Evolutionary conservation across 73 alveolate species (phyloP).

Genomic region (Paramecium sexaurelia): DNA sequence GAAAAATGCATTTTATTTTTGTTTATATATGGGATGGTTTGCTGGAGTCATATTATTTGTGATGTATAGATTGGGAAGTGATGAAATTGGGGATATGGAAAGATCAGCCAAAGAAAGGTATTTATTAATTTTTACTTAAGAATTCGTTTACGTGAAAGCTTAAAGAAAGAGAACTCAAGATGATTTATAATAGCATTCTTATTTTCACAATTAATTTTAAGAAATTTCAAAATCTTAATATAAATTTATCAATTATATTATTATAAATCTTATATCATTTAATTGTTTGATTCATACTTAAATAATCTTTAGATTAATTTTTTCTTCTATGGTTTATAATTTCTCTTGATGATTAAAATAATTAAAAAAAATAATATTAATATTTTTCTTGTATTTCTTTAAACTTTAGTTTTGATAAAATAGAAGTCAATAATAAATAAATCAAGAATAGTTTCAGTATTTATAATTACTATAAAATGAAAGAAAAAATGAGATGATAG

Average conservation of each 20-base stretch:
- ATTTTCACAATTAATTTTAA: not conserved
- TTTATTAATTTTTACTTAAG: not conserved
- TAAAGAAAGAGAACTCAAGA: slow-evolving; percentile 17
- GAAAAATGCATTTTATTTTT: slow-evolving; percentile 61
- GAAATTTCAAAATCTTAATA: not conserved
- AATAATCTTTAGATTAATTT: too few relatives aligned
- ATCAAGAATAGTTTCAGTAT: too few relatives aligned
- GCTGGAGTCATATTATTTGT: slow-evolving; percentile 63
- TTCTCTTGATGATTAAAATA: too few relatives aligned
- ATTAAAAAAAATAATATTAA: too few relatives aligned
- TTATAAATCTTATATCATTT: not conserved
- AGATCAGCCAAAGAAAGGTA: slow-evolving; percentile 67
- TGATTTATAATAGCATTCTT: not conserved
- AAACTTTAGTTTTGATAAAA: too few relatives aligned
- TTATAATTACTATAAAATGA: too few relatives aligned
- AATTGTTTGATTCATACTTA: too few relatives aligned
- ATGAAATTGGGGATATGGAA: slow-evolving; percentile 66
- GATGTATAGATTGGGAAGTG: slow-evolving; percentile 69
- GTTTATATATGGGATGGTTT: slow-evolving; percentile 63
- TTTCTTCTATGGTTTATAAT: too few relatives aligned
- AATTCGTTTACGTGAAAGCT: slow-evolving; percentile 40
- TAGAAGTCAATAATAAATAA: too few relatives aligned
- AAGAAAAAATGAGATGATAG: too few relatives aligned
- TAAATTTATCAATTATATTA: not conserved
- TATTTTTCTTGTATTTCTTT: too few relatives aligned